These are phyloP conservation scores for sorghum (Sorghum bicolor) DNA, from an alignment of 176 grass and related monocot species.

Conservation along the genomic window DNA sequence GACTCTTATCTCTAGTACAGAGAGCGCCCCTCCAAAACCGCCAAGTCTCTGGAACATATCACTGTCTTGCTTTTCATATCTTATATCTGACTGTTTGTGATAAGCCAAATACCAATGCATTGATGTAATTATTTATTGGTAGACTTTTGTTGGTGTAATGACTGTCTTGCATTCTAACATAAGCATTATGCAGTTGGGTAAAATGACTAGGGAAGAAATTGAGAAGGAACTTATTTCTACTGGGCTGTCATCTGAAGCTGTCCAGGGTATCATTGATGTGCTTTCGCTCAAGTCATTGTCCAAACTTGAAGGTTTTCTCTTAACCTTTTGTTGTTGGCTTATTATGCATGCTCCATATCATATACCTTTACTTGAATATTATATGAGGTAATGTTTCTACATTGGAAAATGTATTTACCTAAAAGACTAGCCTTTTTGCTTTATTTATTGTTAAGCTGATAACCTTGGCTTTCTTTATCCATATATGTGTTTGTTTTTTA, in stretches of 20 bases:
- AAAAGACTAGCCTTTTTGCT: background rate
- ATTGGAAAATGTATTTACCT: background rate
- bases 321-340: slow-evolving; percentile 19
- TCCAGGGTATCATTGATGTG: slow-evolving; percentile 76
- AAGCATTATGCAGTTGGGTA: slow-evolving; percentile 59
- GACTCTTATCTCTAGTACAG: background rate
- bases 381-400: background rate
- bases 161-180: slow-evolving; percentile 13
- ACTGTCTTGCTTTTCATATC: background rate
- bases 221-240: slow-evolving; percentile 56
- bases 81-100: background rate
- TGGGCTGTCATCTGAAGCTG: slow-evolving; percentile 63
- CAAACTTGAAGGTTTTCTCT: slow-evolving; percentile 72
- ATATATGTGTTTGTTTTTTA: slow-evolving; percentile 1
- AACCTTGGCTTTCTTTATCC: background rate
- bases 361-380: background rate
- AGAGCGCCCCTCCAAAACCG: background rate
- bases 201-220: slow-evolving; percentile 76
- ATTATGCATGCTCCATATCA: background rate
- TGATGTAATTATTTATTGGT: slow-evolving; percentile 31
- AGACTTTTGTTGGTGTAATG: slow-evolving; percentile 8
- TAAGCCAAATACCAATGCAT: background rate
- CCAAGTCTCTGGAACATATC: background rate
- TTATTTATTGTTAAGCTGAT: background rate
- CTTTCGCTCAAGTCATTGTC: slow-evolving; percentile 80